Conservation (phyloP, 1,139 yeast species). For the Groenewaldozyma auringiensis region DNA sequence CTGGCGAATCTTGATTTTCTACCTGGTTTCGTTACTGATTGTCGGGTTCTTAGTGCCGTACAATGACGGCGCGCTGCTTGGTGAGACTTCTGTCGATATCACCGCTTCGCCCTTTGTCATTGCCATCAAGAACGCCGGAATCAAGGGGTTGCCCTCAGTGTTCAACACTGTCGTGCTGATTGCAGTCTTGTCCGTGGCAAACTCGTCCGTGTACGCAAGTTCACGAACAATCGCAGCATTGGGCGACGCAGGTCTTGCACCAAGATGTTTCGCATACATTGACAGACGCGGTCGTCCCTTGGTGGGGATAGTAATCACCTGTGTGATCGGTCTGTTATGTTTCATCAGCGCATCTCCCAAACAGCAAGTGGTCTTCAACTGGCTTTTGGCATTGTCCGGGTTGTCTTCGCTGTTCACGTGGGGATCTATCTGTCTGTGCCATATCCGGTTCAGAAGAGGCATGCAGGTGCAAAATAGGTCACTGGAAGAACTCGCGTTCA, state of each 20-base stretch:
- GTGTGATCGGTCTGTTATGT: conserved; percentile 57
- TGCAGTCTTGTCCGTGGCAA: conserved; percentile 65
- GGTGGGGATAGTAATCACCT: conserved; percentile 52
- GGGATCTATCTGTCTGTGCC: conserved; percentile 71
- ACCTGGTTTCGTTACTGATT: conserved; percentile 49
- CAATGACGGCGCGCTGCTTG: conserved; percentile 40
- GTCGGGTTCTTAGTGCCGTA: conserved; percentile 61
- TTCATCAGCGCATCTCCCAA: conserved; percentile 60
- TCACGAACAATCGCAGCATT: conserved; percentile 78
- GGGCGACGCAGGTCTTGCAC: conserved; percentile 77
- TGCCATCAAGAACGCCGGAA: conserved; percentile 52
- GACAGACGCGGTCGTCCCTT: conserved; percentile 72
- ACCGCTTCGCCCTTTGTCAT: conserved; percentile 69
- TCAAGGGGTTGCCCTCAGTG: conserved; percentile 56
- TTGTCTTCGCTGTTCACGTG: conserved; percentile 79
- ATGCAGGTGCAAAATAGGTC: conserved; percentile 57
- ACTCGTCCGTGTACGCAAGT: conserved; percentile 69
- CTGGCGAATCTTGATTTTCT: conserved; percentile 63
- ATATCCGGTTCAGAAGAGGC: conserved; percentile 72
- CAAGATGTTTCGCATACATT: conserved; percentile 61
- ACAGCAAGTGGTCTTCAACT: conserved; percentile 60
- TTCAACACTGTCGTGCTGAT: conserved; percentile 66
- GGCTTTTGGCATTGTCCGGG: conserved; percentile 81
- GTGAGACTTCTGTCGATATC: conserved; percentile 41
- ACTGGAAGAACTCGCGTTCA: conserved; percentile 58